Evolutionary conservation across 2,329 filamentous ascomycete genomes (phyloP), one percentile per base, ranked within the genome.

Genomic region (Pseudogymnoascus sp.): DNA sequence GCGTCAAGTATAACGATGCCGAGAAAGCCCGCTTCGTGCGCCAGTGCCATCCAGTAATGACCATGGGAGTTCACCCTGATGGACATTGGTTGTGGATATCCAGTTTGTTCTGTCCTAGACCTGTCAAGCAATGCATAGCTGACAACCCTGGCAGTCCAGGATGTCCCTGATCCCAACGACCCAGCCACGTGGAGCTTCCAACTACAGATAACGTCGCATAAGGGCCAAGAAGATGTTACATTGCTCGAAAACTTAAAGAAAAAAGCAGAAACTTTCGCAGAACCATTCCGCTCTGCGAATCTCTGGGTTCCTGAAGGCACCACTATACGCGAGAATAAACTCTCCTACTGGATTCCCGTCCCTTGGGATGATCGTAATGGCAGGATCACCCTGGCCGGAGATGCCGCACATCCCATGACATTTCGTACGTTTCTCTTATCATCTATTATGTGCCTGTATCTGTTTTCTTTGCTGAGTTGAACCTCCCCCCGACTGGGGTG

Each of bases 361-460:
- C 68, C 71, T 6, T 82, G 79, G 78, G 72, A 78, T 64, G 78
- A 78, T 59, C 70, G 67, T 11, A 69, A 71, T 42, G 80, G 80
- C 3, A 72, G 75, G 1, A 76, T 80, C 2, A 80, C 80, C 1
- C 70, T 85, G 1, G 74, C 78, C 3, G 82, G 83, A 3, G 83
- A 85, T 68, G 78, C 82, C 1, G 82, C 82, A 0, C 82, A 85
- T 70, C 78, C 82, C n/a, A 84, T 85, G 82, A 82, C 81, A 17
- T 67, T 67, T 31, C 68, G 68, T 70, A 59, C 63, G 67, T 33
- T 40, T 35, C 23, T 23, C 21, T 6, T 63, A n/a, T 23, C 13
- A 21, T 33, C 31, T 19, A 11, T 11, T 11, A 15, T 10, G 19
- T 50, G 3, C 23, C 17, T 19, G 7, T 26, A 26, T 53, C 17